phyloP scores from a whole-genome alignment of 176 grass and related monocot species.

The Otatea glauca region DNA sequence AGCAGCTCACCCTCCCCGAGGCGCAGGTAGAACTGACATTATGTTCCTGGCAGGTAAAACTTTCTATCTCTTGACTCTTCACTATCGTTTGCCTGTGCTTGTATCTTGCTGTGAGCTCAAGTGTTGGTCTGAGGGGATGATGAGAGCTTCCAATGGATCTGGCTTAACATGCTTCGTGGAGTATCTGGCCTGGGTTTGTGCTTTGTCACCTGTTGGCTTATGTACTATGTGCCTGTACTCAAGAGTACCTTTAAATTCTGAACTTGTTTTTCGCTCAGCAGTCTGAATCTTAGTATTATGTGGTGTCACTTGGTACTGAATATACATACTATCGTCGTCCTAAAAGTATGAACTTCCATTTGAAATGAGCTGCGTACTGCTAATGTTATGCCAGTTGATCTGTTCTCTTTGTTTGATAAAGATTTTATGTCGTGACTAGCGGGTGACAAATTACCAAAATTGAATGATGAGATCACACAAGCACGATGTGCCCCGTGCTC shows the following conservation, averaged over 20 bases:
- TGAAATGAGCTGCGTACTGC: neutral
- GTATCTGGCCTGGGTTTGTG: conserved; percentile 29
- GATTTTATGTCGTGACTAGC: neutral
- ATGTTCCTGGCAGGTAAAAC: conserved; percentile 61
- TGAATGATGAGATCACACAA: neutral
- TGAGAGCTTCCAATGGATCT: conserved; percentile 6
- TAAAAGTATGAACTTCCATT: neutral
- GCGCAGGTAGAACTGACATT: conserved; percentile 56
- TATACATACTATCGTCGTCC: neutral
- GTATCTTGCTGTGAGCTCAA: conserved; percentile 61
- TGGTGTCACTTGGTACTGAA: neutral
- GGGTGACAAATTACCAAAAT: neutral
- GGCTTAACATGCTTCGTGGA: conserved; percentile 22
- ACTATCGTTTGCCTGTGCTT: conserved; percentile 54
- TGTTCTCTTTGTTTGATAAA: neutral
- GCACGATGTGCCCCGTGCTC: too few species aligned
- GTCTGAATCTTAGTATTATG: neutral
- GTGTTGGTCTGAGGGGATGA: conserved; percentile 37
- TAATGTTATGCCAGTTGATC: neutral
- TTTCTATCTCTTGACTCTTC: conserved; percentile 48
- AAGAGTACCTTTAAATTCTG: neutral
- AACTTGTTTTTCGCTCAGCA: neutral
- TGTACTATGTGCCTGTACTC: neutral
- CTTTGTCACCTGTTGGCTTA: neutral
- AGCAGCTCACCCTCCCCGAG: conserved; percentile 79